These are phyloP conservation scores for Prunus dulcis DNA, from an alignment of 306 rosid genomes.

Conservation along the genomic window DNA sequence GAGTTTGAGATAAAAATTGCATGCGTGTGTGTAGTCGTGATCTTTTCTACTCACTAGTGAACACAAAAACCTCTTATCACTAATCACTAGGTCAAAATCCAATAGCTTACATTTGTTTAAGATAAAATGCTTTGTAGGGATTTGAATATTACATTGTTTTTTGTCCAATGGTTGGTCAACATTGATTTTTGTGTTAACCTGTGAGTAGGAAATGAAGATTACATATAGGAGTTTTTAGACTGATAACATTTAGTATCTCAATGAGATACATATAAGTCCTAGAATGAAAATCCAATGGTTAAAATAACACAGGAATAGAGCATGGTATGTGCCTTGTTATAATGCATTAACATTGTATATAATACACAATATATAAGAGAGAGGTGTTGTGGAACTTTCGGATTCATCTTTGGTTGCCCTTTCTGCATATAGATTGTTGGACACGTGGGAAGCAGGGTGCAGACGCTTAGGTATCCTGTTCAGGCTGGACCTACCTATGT, in stretches of 20 bases:
- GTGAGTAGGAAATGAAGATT: background rate
- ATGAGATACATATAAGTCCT: background rate
- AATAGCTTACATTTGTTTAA: background rate
- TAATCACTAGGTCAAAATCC: background rate
- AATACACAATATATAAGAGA: background rate
- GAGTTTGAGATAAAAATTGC: background rate
- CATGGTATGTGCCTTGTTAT: background rate
- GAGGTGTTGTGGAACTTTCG: conserved; percentile 5
- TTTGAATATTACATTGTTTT: background rate
- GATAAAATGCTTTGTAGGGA: background rate
- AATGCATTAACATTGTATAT: background rate
- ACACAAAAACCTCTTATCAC: background rate
- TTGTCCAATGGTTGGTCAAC: background rate
- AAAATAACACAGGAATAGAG: background rate
- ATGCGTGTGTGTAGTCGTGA: background rate
- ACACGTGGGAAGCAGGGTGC: conserved; percentile 62
- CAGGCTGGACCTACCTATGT: conserved; percentile 64
- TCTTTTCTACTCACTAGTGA: background rate
- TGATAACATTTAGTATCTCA: background rate
- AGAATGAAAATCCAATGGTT: background rate
- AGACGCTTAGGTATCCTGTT: conserved; percentile 62
- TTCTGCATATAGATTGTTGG: conserved; percentile 58
- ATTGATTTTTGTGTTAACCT: background rate
- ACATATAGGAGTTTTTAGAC: background rate
- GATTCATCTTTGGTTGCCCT: conserved; percentile 18